Evolutionary conservation across 805 yeast species (phyloP), one percentile per base, ranked within the genome.

Genomic region (Cyberlindnera lachancei): DNA sequence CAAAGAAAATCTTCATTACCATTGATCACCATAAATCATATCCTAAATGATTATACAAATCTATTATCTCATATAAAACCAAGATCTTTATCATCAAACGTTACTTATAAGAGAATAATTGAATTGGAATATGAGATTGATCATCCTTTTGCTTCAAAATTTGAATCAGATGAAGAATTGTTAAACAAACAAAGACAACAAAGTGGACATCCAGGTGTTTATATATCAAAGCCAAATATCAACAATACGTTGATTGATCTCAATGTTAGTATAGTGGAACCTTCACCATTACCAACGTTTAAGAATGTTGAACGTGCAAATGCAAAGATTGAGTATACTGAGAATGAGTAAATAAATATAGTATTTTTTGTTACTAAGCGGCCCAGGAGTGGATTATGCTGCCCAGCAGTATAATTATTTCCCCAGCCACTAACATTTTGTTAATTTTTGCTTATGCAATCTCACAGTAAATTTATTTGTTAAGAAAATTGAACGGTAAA

Each of bases 291-390:
- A 15, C 90, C 88, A 2, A 59, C 65, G 5, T 78, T 78, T 51
- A 71, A 66, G 40, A 75, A 76, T 46, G 74, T 78, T 7, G 88
- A 81, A 42, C 75, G 73, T 49, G 80, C 83, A 5, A 60, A 61
- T 33, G 57, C 61, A 15, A 59, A 70, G 10, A 58, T 71, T 1
- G 63, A 59, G 22, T 70, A 68, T 40, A 59, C 59, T 7, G 16
- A 36, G 15, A 36, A 45, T 15, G 37, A 36, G 25, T 34, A 23
- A 23, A 22, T 15, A 5, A 22, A 22, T 22, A n/a, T 15, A 6
- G 24, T 6, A n/a, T n/a, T n/a, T n/a, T 11, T 23, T 3, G 18
- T 11, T n/a, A n/a, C n/a, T n/a, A n/a, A n/a, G n/a, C n/a, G n/a
- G n/a, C n/a, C n/a, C n/a, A n/a, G n/a, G n/a, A n/a, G n/a, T n/a